A percentile compares a stretch with the other conserved stretches of the same genome.
These are phyloP conservation scores for Arthrobotrys musiformis DNA, from an alignment of 2,329 filamentous ascomycete species.

Conservation along the genomic window DNA sequence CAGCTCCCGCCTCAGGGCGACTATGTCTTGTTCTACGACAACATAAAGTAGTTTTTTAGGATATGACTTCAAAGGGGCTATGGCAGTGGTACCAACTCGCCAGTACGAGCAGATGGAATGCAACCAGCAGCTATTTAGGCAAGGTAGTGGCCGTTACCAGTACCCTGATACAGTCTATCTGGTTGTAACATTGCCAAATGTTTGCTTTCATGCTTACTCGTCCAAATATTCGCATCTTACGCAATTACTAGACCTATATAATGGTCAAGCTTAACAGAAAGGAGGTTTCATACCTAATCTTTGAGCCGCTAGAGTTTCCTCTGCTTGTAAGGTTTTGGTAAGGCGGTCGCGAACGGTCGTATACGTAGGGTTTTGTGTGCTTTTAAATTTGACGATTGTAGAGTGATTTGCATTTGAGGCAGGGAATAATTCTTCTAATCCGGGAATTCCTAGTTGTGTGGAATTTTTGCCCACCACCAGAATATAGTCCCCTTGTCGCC, in stretches of 20 bases:
- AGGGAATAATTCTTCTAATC: neutral
- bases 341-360: neutral
- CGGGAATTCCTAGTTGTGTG: neutral
- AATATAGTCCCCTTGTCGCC: neutral
- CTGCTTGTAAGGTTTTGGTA: neutral
- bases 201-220: too few relatives aligned
- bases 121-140: too few relatives aligned
- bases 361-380: neutral
- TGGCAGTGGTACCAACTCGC: conserved; percentile 30
- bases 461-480: neutral
- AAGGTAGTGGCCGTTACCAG: too few relatives aligned
- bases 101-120: too few relatives aligned
- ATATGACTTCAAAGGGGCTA: conserved; percentile 24
- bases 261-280: too few relatives aligned
- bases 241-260: too few relatives aligned
- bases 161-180: too few relatives aligned
- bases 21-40: conserved; percentile 4
- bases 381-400: neutral
- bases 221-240: too few relatives aligned
- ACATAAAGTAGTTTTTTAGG: conserved; percentile 28
- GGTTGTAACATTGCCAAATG: too few relatives aligned
- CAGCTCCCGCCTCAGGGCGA: neutral
- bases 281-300: neutral
- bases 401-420: neutral
- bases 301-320: neutral